Conservation (phyloP, 257 asterid genomes). For the Nicotiana benthamiana region DNA sequence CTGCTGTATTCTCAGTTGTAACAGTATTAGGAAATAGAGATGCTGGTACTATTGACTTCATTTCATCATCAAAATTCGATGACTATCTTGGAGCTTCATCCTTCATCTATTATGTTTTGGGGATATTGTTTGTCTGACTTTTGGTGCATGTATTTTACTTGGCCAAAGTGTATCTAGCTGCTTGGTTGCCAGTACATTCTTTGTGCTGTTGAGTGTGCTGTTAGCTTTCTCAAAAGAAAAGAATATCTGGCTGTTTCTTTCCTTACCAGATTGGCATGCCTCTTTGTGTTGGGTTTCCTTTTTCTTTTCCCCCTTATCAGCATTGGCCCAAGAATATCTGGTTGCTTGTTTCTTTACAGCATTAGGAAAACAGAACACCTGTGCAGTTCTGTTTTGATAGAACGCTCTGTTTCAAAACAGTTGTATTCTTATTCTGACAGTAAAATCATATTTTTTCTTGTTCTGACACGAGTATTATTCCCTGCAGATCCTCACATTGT, state of each 20-base stretch:
- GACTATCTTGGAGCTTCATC: background rate
- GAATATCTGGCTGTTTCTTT: background rate
- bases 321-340: background rate
- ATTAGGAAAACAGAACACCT: background rate
- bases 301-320: background rate
- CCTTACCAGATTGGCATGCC: background rate
- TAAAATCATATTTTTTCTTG: background rate
- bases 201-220: too few species aligned
- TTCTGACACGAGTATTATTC: background rate
- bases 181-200: background rate
- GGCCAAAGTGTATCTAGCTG: background rate
- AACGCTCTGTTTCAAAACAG: background rate
- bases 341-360: background rate
- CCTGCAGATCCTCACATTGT: slow-evolving; percentile 72
- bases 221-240: too few species aligned
- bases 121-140: background rate
- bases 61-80: background rate
- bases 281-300: background rate
- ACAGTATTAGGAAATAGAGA: background rate
- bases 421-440: background rate
- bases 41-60: background rate
- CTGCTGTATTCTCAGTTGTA: background rate
- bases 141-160: background rate
- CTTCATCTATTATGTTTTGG: background rate
- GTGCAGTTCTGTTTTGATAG: background rate